These are phyloP conservation scores for Lasiosphaeria ovina DNA, from an alignment of 495 filamentous ascomycete species.

Conservation along the genomic window DNA sequence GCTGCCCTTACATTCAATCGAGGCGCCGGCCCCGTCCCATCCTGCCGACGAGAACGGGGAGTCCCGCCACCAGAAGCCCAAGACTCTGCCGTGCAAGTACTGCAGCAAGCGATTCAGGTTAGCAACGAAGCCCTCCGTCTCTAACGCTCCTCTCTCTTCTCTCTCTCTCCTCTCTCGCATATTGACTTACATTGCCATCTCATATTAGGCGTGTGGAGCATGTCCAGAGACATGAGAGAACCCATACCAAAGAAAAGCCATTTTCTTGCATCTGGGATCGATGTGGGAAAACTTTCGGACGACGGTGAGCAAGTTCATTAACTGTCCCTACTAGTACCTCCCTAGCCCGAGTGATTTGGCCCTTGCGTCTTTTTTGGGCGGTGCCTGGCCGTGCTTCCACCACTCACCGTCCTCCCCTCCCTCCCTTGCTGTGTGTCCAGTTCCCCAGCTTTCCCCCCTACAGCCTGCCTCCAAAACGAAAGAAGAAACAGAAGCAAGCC, in stretches of 20 bases:
- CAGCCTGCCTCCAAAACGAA: neutral
- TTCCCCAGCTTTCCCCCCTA: conserved; percentile 17
- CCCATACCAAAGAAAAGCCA: conserved; percentile 61
- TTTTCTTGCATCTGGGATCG: conserved; percentile 52
- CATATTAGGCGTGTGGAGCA: conserved; percentile 58
- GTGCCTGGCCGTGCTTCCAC: conserved; percentile 13
- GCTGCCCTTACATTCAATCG: conserved; percentile 50
- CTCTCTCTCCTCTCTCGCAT: conserved; percentile 29
- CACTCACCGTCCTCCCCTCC: conserved; percentile 16
- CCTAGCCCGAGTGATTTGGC: conserved; percentile 10
- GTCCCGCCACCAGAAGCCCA: conserved; percentile 51
- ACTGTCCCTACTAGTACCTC: conserved; percentile 16
- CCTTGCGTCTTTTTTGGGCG: conserved; percentile 12
- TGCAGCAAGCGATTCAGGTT: conserved; percentile 57
- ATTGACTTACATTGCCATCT: conserved; percentile 43
- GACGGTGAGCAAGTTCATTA: conserved; percentile 43
- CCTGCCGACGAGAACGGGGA: conserved; percentile 48
- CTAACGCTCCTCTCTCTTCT: conserved; percentile 7
- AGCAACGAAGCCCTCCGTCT: conserved; percentile 16
- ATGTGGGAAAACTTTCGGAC: conserved; percentile 58
- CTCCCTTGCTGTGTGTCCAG: neutral
- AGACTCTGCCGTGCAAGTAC: conserved; percentile 54
- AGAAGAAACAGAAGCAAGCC: conserved; percentile 6
- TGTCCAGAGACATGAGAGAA: conserved; percentile 59
- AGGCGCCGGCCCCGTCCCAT: conserved; percentile 39